These are phyloP conservation scores for Lenwebbia sp. DNA, from an alignment of 345 rosid species.

Conservation along the genomic window DNA sequence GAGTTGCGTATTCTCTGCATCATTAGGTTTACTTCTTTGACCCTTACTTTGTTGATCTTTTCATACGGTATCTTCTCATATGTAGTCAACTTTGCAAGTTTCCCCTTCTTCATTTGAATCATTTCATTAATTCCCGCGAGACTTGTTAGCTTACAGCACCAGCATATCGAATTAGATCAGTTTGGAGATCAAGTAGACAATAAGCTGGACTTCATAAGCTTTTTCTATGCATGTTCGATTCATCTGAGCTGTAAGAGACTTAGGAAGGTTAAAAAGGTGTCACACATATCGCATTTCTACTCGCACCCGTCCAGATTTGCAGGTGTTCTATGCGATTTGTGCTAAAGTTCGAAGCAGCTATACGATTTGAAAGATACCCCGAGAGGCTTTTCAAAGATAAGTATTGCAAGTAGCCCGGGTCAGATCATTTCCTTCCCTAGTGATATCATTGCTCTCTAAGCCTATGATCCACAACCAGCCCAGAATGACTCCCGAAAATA, in stretches of 20 bases:
- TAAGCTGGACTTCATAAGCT: background rate
- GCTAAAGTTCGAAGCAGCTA: background rate
- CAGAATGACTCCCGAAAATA: slow-evolving; percentile 55
- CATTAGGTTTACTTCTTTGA: background rate
- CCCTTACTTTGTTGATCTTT: background rate
- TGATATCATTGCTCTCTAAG: background rate
- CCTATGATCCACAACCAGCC: slow-evolving; percentile 87
- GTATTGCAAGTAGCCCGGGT: background rate
- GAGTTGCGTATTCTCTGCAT: background rate
- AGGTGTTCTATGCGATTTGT: background rate
- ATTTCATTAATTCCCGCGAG: background rate
- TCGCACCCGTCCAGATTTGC: background rate
- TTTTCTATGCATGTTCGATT: background rate
- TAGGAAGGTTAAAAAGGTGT: background rate
- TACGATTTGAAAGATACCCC: background rate
- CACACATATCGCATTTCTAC: background rate
- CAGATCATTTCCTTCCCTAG: background rate
- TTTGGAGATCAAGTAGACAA: background rate
- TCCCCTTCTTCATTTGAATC: background rate
- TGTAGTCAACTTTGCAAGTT: no score
- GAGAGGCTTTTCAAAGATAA: background rate
- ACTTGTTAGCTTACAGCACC: background rate
- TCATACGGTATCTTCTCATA: background rate
- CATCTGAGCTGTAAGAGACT: no score
- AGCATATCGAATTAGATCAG: background rate